A percentile compares a stretch with the other conserved stretches of the same genome.
Evolutionary conservation across 2,329 filamentous ascomycete species (phyloP).

Genomic region (Didymella sp.): DNA sequence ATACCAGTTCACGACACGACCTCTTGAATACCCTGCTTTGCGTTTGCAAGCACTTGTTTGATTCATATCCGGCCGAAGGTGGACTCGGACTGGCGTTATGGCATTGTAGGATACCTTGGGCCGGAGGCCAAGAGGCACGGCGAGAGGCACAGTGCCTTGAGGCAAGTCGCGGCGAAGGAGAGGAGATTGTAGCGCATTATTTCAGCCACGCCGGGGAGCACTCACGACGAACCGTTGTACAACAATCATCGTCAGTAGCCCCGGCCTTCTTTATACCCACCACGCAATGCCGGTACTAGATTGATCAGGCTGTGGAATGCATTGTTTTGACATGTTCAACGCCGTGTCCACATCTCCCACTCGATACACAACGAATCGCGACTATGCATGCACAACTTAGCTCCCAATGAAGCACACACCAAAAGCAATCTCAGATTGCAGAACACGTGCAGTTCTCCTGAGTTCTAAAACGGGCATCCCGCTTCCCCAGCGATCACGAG

Average conservation of each 20-base stretch:
- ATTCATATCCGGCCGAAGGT: conserved; percentile 31
- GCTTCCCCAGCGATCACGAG: conserved; percentile 16
- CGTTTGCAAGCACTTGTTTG: conserved; percentile 30
- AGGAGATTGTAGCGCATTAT: not conserved
- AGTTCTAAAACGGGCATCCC: conserved; percentile 1
- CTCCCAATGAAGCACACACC: not conserved
- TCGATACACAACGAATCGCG: not conserved
- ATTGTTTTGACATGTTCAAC: conserved; percentile 1
- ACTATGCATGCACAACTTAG: not conserved
- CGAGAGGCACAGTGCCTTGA: not conserved
- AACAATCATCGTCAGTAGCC: not conserved
- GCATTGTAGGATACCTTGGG: conserved; percentile 24
- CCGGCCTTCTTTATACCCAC: conserved; percentile 31
- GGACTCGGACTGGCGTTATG: conserved; percentile 34
- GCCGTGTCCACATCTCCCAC: no score
- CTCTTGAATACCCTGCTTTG: not conserved
- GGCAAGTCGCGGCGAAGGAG: not conserved
- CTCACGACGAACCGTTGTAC: not conserved
- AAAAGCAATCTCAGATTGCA: not conserved
- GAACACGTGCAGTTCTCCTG: not conserved
- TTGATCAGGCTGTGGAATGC: conserved; percentile 20
- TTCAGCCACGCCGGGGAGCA: not conserved
- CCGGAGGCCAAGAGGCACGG: not conserved
- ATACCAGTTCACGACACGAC: not conserved
- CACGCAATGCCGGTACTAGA: conserved; percentile 27